phyloP scores from a whole-genome alignment of 345 rosid genomes.

The Cardamine resedifolia region DNA sequence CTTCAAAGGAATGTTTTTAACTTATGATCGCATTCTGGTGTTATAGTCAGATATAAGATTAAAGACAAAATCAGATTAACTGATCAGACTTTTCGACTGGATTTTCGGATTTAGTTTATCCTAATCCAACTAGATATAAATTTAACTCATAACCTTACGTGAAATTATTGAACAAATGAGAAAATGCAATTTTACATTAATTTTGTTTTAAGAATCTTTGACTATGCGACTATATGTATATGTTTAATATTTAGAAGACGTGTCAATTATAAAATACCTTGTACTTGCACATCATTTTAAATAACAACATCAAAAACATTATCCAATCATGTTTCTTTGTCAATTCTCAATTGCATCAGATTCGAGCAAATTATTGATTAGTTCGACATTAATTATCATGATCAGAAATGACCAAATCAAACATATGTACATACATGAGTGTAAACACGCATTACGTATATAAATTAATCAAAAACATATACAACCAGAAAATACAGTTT shows the following conservation, averaged over 20 bases:
- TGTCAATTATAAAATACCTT: constrained; percentile 29
- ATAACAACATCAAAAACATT: constrained; percentile 25
- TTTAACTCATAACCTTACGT: constrained; percentile 5
- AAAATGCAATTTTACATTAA: constrained; percentile 10
- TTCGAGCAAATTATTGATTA: constrained; percentile 38
- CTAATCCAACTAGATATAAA: not conserved
- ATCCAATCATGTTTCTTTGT: constrained; percentile 34
- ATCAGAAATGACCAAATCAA: constrained; percentile 32
- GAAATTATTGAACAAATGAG: constrained; percentile 9
- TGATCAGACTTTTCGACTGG: not conserved
- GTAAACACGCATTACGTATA: constrained; percentile 25
- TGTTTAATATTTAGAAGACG: constrained; percentile 25
- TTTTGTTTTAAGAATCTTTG: constrained; percentile 23
- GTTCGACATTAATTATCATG: constrained; percentile 35
- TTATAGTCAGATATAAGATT: not conserved
- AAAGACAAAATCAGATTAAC: not conserved
- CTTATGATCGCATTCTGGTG: not conserved
- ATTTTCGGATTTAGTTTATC: not conserved
- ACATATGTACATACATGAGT: not conserved
- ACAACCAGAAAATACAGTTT: constrained; percentile 20
- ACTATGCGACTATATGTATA: constrained; percentile 8
- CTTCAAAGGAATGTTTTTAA: not conserved
- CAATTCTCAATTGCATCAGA: constrained; percentile 37
- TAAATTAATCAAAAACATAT: constrained; percentile 17
- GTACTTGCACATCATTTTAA: constrained; percentile 26